Percentiles rank a stretch among this genome's conserved stretches.
These are phyloP conservation scores for Penicillium bovifimosum DNA, from an alignment of 495 filamentous ascomycete genomes.

Conservation along the genomic window DNA sequence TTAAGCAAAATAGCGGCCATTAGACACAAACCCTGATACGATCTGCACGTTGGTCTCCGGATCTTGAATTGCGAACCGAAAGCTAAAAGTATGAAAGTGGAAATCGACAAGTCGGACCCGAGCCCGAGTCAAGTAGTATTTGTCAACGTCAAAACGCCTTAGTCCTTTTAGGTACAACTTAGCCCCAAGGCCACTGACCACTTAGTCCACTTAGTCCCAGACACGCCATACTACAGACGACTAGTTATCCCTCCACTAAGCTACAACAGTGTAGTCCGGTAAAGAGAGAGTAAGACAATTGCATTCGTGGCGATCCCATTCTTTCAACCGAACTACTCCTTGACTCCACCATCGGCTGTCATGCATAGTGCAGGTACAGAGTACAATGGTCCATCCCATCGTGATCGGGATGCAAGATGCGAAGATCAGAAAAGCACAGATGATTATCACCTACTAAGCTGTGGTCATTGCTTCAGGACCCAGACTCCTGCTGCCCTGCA, in stretches of 20 bases:
- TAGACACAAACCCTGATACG: too few relatives aligned
- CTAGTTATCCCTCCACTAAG: background rate
- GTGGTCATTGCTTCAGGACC: background rate
- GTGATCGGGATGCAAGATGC: too few relatives aligned
- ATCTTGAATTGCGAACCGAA: too few relatives aligned
- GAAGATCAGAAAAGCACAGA: background rate
- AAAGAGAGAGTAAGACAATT: conserved; percentile 2
- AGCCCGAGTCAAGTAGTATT: background rate
- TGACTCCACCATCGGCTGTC: background rate
- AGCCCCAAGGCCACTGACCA: too few relatives aligned
- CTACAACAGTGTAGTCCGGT: background rate
- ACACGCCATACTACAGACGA: background rate
- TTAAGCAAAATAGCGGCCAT: too few relatives aligned
- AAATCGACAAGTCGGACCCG: background rate
- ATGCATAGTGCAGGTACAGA: background rate
- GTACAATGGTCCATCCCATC: background rate
- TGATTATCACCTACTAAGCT: background rate
- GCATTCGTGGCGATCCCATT: background rate
- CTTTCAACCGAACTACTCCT: background rate
- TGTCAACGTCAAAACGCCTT: background rate
- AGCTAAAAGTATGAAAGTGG: background rate
- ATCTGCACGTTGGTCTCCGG: too few relatives aligned
- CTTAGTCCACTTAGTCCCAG: background rate
- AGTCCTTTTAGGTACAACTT: too few relatives aligned
- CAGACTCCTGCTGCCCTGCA: background rate